Base-by-base conservation (phyloP, 2,329 filamentous ascomycete species). In the Amesomyces nigricolor region DNA sequence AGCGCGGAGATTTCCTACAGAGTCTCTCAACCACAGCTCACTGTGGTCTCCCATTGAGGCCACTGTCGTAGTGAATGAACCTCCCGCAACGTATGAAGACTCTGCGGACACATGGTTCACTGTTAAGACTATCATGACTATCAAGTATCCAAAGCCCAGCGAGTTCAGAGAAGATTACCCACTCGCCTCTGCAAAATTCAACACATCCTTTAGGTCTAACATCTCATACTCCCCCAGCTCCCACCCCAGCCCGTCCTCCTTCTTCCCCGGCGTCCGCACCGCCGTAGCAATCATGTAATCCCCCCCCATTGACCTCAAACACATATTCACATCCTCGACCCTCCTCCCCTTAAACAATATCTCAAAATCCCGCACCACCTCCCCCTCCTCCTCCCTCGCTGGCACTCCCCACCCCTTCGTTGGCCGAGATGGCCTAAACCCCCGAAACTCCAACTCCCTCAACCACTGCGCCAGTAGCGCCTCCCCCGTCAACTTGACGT, bases 401-500 rank as follows among this genome's bases (percentile, higher is more conserved):
- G 52, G 51, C 6, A 52, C 55, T 6, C 16, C 59, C 44, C 63
- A 66, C 14, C 32, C 63, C 13, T 43, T 45, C 22, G 66, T 67
- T 8, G 70, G 68, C 51, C 54, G 58, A 3, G 85, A 84, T 47
- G 84, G 79, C 49, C 75, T 73, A 51, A 89, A 86, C 47, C 76
- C 72, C 56, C 76, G 73, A 66, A 92, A 89, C 64, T 91, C 85
- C 8, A 91, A 72, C 48, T 87, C 80, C 49, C 73, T 74, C 47
- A 92, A 75, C 88, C 88, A 92, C 4, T 76, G 75, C 0, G 88
- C 88, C 8, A 91, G 74, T 56, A 92, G 75, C 0, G 87, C 88
- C 64, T 91, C 87, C 26, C 88, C 88, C 30, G 87, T 88, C 73
- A 92, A 83, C 78, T 91, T 92, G 70, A 91, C 84, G 67, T 89